Conservation (phyloP, 192 early-diverging fungal species). For the Cladochytrium replicatum region DNA sequence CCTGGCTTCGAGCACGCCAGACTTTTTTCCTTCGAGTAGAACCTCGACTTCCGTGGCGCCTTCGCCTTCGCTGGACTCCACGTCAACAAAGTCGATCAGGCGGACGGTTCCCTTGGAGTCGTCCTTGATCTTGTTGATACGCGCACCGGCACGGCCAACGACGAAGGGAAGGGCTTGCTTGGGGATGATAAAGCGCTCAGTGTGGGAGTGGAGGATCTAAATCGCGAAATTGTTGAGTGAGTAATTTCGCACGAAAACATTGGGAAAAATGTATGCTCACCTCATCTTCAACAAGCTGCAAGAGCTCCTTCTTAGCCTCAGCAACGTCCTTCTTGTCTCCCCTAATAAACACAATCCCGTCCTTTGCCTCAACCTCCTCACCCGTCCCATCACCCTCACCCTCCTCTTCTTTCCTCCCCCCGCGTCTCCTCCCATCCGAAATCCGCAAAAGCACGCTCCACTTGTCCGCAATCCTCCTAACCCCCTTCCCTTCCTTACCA, state of each 20-base stretch:
- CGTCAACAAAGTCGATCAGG: slow-evolving; percentile 61
- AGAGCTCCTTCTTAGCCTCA: slow-evolving; percentile 67
- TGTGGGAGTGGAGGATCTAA: slow-evolving; percentile 41
- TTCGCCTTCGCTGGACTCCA: slow-evolving; percentile 25
- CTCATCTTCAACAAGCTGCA: slow-evolving; percentile 77
- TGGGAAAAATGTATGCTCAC: no score
- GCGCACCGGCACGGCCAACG: slow-evolving; percentile 64
- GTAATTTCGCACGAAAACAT: no score
- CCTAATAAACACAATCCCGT: slow-evolving; percentile 62
- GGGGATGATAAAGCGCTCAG: slow-evolving; percentile 54
- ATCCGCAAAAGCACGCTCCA: slow-evolving; percentile 51
- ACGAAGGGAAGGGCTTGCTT: slow-evolving; percentile 57
- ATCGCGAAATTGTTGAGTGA: no score
- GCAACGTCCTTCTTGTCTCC: slow-evolving; percentile 77
- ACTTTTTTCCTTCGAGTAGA: slow-evolving; percentile 30
- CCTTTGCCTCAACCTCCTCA: slow-evolving; percentile 5
- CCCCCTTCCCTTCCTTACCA: slow-evolving; percentile 75
- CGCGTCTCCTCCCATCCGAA: slow-evolving; percentile 45
- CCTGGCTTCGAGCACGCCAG: slow-evolving; percentile 21
- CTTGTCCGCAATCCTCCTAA: slow-evolving; percentile 68
- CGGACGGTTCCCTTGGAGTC: slow-evolving; percentile 53
- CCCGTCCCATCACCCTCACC: slow-evolving; percentile 32
- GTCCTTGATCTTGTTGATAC: slow-evolving; percentile 65
- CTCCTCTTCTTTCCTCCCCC: slow-evolving; percentile 32
- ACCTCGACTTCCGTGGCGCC: slow-evolving; percentile 23